Evolutionary conservation across 495 filamentous ascomycete species (phyloP), one percentile per base, ranked within the genome.

Genomic region (Hyaloscypha hepaticicola): DNA sequence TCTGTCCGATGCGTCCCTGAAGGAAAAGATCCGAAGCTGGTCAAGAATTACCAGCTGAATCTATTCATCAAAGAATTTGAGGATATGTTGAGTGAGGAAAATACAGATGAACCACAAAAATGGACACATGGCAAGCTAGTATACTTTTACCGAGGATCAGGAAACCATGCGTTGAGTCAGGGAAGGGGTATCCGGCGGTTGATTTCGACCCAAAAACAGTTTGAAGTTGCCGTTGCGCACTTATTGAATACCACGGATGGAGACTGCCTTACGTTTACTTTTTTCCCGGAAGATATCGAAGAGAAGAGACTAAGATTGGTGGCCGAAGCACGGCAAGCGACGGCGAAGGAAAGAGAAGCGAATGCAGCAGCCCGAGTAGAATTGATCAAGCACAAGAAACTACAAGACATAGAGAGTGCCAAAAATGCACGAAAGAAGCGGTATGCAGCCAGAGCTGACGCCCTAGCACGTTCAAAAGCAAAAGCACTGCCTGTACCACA

Each of bases 61-160:
- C 12, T 41, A 11, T 59, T 59, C 57, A 45, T 45, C 19, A 45
- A 38, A 24, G 57, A 38, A 9, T 59, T 59, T 26, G 57, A 59
- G 33, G n/a, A 59, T 22, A 3, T 41, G 3, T 1, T 38, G 6
- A 59, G 45, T 24, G 29, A 16, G 14, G n/a, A 3, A 1, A 22
- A 3, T 6, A 12, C n/a, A 5, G 16, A 45, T 0, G 38, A 16
- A 45, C 38, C 38, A 4, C 19, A 14, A 9, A 19, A 45, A 16
- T 45, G 14, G 9, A 16, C 38, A 45, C 6, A 45, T 45, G 38
- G 38, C 6, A 45, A 14, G 0, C 38, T 45, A 16, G 38, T 45
- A 16, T 45, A 45, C 38, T 45, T 16, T 45, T 45, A 3, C 16
- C n/a, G n/a, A 45, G 6, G 5, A 45, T 4, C 38, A 11, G 3